phyloP scores from a whole-genome alignment of 768 basidiomycete species.

The Kwoniella sp. region DNA sequence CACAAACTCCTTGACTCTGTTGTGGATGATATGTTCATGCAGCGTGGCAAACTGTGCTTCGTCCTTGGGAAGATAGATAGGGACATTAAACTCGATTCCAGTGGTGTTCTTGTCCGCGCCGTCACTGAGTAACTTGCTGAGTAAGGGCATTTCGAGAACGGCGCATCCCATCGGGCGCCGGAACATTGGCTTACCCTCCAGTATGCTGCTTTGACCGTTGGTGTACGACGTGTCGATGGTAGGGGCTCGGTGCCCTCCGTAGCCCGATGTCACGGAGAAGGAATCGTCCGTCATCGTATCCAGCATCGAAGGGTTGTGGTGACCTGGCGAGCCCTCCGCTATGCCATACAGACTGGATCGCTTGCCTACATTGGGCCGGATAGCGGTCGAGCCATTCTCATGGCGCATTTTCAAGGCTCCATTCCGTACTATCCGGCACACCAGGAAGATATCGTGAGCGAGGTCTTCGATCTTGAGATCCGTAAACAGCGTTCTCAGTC shows the following conservation, averaged over 20 bases:
- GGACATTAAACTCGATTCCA: conserved; percentile 77
- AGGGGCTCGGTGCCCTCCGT: conserved; percentile 28
- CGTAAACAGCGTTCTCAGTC: conserved; percentile 82
- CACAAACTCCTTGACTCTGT: conserved; percentile 75
- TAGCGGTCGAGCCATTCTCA: conserved; percentile 50
- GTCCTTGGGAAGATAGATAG: conserved; percentile 78
- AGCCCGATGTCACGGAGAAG: conserved; percentile 49
- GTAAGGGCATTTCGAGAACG: conserved; percentile 77
- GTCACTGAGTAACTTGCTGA: conserved; percentile 69
- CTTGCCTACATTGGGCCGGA: conserved; percentile 9
- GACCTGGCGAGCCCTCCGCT: conserved; percentile 9
- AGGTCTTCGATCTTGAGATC: conserved; percentile 86
- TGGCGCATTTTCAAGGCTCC: conserved; percentile 77
- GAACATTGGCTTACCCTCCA: conserved; percentile 57
- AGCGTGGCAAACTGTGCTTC: conserved; percentile 88
- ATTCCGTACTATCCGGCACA: conserved; percentile 86
- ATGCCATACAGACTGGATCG: conserved; percentile 22
- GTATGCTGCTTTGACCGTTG: conserved; percentile 14
- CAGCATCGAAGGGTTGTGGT: conserved; percentile 11
- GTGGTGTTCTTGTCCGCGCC: conserved; percentile 64
- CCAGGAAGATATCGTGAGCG: conserved; percentile 80
- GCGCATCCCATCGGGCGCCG: conserved; percentile 96
- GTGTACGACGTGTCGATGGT: conserved; percentile 31
- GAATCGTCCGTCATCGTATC: conserved; percentile 46
- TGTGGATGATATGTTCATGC: conserved; percentile 89